phyloP scores from a whole-genome alignment of 2,329 filamentous ascomycete species.

The Fusarium pseudograminearum region DNA sequence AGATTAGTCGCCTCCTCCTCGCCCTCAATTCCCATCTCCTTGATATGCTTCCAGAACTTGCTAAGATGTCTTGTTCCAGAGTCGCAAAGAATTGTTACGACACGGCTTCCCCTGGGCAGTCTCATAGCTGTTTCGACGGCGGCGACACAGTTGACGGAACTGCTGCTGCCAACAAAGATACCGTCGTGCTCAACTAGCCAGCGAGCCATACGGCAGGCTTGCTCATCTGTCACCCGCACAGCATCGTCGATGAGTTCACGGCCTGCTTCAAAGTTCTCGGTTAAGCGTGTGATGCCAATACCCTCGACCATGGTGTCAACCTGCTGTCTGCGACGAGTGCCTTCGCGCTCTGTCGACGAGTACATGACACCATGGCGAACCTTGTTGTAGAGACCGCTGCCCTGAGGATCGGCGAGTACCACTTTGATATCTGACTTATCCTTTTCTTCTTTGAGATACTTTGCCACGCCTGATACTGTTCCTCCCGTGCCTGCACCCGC shows the following conservation, averaged over 20 bases:
- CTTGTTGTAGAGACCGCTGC: constrained; percentile 92
- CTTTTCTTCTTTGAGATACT: constrained; percentile 79
- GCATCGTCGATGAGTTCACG: constrained; percentile 90
- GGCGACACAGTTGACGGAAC: constrained; percentile 94
- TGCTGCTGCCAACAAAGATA: constrained; percentile 93
- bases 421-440: constrained; percentile 72
- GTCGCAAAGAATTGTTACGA: constrained; percentile 90
- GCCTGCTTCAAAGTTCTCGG: constrained; percentile 90
- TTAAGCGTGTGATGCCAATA: constrained; percentile 95
- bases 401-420: constrained; percentile 92
- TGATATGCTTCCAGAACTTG: constrained; percentile 85
- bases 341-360: constrained; percentile 86
- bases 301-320: constrained; percentile 97
- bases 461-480: constrained; percentile 87
- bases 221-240: constrained; percentile 85
- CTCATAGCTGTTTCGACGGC: constrained; percentile 76
- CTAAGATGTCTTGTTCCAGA: constrained; percentile 84
- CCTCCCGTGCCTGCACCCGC: constrained; percentile 95
- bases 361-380: constrained; percentile 97
- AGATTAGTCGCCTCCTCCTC: constrained; percentile 59
- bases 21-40: constrained; percentile 71
- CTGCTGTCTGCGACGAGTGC: constrained; percentile 87
- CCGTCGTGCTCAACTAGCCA: constrained; percentile 97
- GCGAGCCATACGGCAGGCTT: constrained; percentile 93
- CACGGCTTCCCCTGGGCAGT: constrained; percentile 70